These are phyloP conservation scores for Lycium barbarum DNA, from an alignment of 257 asterid species.

Conservation along the genomic window DNA sequence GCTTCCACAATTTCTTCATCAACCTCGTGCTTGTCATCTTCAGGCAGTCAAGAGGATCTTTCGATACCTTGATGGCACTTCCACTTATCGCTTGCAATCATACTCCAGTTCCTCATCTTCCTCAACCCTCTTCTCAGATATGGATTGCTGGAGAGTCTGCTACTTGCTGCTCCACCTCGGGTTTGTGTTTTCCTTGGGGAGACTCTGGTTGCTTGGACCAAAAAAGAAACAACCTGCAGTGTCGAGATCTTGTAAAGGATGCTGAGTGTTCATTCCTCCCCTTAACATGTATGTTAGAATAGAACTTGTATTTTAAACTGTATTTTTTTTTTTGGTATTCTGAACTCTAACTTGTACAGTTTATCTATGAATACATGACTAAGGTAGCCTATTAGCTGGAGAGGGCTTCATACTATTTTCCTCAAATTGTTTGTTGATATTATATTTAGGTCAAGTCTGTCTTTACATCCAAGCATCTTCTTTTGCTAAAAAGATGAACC, in stretches of 20 bases:
- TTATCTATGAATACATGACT: neutral
- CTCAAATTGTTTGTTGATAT: neutral
- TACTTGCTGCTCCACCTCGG: neutral
- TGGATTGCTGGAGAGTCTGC: neutral
- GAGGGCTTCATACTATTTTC: constrained; percentile 1
- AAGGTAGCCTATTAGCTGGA: neutral
- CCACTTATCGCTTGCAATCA: neutral
- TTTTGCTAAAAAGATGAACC: neutral
- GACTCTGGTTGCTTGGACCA: neutral
- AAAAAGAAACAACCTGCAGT: neutral
- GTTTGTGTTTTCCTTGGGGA: constrained; percentile 20
- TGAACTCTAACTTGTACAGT: constrained; percentile 2
- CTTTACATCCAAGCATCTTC: constrained; percentile 24
- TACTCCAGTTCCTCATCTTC: neutral
- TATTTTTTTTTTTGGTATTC: neutral
- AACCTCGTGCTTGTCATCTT: neutral
- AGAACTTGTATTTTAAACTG: constrained; percentile 16
- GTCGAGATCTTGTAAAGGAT: neutral
- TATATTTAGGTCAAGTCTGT: constrained; percentile 11
- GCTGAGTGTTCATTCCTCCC: neutral
- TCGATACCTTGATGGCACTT: constrained; percentile 12
- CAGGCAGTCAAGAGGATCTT: constrained; percentile 18
- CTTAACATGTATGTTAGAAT: neutral
- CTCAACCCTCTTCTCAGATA: neutral
- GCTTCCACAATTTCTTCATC: neutral